Evolutionary conservation across 768 basidiomycete species (phyloP).

Genomic region (Serendipita indica): DNA sequence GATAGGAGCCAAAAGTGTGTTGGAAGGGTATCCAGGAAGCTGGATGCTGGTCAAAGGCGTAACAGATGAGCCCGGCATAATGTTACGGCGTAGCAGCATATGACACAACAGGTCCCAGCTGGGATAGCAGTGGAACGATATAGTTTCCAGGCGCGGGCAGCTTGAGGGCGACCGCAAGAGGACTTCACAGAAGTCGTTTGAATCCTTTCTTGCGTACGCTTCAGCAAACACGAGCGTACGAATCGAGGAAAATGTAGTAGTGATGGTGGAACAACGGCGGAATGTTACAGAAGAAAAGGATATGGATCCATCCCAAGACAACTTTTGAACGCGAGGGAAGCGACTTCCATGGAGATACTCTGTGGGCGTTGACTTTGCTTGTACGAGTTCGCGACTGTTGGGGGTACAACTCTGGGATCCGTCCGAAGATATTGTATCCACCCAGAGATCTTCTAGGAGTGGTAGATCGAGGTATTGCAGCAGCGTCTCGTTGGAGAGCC

Average conservation of each 20-base stretch:
- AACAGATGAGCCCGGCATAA: not conserved
- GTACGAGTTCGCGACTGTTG: not conserved
- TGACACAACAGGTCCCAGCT: not conserved
- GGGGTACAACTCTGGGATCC: not conserved
- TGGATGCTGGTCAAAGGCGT: not conserved
- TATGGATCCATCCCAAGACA: not conserved
- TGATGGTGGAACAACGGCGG: not conserved
- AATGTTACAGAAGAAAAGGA: not conserved
- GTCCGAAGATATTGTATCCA: not conserved
- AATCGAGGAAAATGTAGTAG: not conserved
- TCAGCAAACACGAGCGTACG: not conserved
- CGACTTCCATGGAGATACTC: not conserved
- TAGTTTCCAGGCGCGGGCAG: not conserved
- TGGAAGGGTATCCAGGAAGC: not conserved
- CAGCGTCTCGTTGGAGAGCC: slow-evolving; percentile 3
- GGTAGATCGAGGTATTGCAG: not conserved
- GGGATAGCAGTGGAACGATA: slow-evolving; percentile 7
- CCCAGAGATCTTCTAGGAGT: not conserved
- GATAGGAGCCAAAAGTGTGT: not conserved
- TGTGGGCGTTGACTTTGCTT: not conserved
- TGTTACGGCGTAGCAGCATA: slow-evolving; percentile 4
- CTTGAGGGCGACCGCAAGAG: not conserved
- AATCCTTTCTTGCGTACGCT: not conserved
- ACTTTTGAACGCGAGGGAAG: not conserved
- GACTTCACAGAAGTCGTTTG: not conserved